Percentiles rank a stretch among this genome's conserved stretches.
Conservation (phyloP, 768 basidiomycete species). For the Clavaria fumosa region DNA sequence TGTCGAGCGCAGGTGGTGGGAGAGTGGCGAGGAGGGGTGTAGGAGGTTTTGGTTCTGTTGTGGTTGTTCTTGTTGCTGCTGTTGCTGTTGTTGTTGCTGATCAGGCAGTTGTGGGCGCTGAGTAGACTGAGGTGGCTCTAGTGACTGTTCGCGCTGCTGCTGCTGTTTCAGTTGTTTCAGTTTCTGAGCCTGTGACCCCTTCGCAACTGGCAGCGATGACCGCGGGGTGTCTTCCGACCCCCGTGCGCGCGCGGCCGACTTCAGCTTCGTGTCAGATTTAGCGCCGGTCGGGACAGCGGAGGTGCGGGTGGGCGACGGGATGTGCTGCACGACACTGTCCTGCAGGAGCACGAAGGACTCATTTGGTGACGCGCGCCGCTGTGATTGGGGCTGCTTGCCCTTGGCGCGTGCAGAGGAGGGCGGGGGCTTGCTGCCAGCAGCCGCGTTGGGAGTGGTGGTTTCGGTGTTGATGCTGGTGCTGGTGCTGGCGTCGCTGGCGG, state of each 20-base stretch:
- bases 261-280: constrained; percentile 26
- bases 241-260: too few relatives aligned
- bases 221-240: too few relatives aligned
- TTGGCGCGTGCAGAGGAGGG: constrained; percentile 39
- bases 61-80: constrained; percentile 35
- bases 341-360: constrained; percentile 88
- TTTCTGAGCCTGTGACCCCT: constrained; percentile 4
- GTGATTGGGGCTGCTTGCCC: constrained; percentile 46
- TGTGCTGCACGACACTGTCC: constrained; percentile 62
- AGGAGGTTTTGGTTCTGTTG: too few relatives aligned
- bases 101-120: constrained; percentile 17
- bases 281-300: constrained; percentile 25
- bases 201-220: background rate
- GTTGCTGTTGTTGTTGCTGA: constrained; percentile 12
- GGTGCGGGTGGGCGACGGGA: constrained; percentile 49
- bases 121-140: too few relatives aligned
- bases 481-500: too few relatives aligned
- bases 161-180: constrained; percentile 14
- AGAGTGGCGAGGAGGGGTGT: constrained; percentile 65
- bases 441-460: too few relatives aligned
- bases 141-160: constrained; percentile 36
- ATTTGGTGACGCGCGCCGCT: constrained; percentile 35
- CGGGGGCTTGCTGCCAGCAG: constrained; percentile 18
- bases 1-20: constrained; percentile 64
- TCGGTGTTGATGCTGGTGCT: too few relatives aligned